A percentile compares a stretch with the other conserved stretches of the same genome.
Conservation (phyloP, 331 rosid genomes). For the Cydonia oblonga region DNA sequence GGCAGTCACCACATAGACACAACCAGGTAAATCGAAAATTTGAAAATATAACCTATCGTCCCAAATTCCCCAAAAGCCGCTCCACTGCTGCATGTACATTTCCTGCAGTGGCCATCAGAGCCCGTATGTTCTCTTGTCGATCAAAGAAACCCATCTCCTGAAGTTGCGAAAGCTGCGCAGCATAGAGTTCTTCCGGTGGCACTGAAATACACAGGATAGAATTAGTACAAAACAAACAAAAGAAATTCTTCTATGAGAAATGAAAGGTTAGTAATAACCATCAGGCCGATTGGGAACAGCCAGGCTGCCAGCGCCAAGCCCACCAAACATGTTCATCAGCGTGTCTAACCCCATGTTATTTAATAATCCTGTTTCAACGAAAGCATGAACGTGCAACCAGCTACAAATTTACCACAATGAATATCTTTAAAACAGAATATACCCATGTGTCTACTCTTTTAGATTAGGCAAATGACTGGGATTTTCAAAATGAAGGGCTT, state of each 20-base stretch:
- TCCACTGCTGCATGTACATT: conserved; percentile 77
- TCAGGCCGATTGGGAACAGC: conserved; percentile 59
- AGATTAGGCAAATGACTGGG: background rate
- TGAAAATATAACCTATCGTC: conserved; percentile 29
- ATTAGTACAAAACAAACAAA: background rate
- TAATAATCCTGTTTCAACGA: conserved; percentile 25
- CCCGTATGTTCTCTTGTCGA: conserved; percentile 70
- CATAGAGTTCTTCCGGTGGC: conserved; percentile 74
- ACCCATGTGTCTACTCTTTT: background rate
- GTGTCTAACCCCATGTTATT: conserved; percentile 53
- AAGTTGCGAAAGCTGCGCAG: conserved; percentile 70
- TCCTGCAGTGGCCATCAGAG: conserved; percentile 69
- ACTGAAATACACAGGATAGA: conserved; percentile 25
- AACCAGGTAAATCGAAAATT: background rate
- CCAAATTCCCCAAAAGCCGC: conserved; percentile 60
- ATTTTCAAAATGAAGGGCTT: background rate
- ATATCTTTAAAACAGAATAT: background rate
- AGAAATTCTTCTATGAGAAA: background rate
- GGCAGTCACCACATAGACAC: background rate
- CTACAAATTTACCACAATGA: background rate
- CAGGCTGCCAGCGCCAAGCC: conserved; percentile 76
- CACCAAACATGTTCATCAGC: conserved; percentile 85
- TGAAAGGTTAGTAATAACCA: conserved; percentile 28
- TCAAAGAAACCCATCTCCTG: conserved; percentile 90
- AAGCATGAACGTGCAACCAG: background rate